Evolutionary conservation across 2,329 filamentous ascomycete genomes (phyloP).

Genomic region (Verticillium nubilum): DNA sequence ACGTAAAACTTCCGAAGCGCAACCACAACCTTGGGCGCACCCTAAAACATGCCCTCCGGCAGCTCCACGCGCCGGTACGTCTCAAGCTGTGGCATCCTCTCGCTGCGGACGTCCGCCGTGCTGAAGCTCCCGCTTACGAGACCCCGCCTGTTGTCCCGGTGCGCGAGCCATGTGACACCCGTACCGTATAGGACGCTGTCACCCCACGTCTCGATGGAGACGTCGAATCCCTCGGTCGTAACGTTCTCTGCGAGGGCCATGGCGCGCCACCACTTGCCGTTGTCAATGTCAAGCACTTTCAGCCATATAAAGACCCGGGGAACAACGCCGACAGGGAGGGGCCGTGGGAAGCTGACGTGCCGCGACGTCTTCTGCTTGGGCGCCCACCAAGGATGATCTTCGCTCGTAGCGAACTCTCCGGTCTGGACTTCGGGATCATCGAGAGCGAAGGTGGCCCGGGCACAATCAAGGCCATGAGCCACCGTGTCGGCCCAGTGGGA

Average conservation of each 20-base stretch:
- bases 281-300: constrained; percentile 8
- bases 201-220: constrained; percentile 7
- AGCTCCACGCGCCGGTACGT: background rate
- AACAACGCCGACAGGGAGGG: too few species aligned
- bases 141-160: constrained; percentile 4
- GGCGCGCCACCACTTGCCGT: constrained; percentile 5
- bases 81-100: background rate
- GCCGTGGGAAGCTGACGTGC: constrained; percentile 11
- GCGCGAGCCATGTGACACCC: constrained; percentile 11
- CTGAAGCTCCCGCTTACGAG: constrained; percentile 9
- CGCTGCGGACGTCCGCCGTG: constrained; percentile 4
- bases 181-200: constrained; percentile 6
- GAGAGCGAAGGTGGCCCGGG: constrained; percentile 3
- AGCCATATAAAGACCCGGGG: constrained; percentile 10
- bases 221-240: constrained; percentile 5
- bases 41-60: background rate
- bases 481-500: constrained; percentile 9
- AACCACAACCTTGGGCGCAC: background rate
- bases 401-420: constrained; percentile 8
- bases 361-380: constrained; percentile 5
- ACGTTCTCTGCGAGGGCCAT: constrained; percentile 2
- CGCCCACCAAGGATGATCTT: constrained; percentile 10
- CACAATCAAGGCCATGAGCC: constrained; percentile 5
- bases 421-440: constrained; percentile 8
- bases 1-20: background rate